phyloP scores from a whole-genome alignment of 2,329 filamentous ascomycete genomes.

The Phialocephala sp. region DNA sequence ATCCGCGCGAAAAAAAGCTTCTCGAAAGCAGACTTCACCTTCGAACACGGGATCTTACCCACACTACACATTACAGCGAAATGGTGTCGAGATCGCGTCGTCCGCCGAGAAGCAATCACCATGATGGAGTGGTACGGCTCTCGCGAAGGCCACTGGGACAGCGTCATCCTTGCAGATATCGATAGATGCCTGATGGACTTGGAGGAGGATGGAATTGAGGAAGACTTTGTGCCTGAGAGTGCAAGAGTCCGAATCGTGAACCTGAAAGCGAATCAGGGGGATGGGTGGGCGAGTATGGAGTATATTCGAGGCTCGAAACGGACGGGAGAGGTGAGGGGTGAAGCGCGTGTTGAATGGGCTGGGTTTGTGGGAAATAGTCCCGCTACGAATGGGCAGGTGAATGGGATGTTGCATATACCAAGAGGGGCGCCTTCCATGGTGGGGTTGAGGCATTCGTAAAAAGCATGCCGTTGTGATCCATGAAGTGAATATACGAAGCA shows the following conservation, averaged over 20 bases:
- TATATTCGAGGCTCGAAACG: conserved; percentile 3
- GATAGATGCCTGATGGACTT: conserved; percentile 6
- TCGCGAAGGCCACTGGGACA: conserved; percentile 16
- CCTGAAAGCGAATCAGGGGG: conserved; percentile 2
- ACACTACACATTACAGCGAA: conserved; percentile 3
- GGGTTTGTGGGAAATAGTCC: background rate
- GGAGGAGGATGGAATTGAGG: conserved; percentile 14
- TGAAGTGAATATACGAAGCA: background rate
- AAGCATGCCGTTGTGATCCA: background rate
- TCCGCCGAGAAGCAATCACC: conserved; percentile 9
- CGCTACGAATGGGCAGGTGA: background rate
- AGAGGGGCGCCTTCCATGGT: background rate
- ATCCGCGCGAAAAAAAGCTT: conserved; percentile 4
- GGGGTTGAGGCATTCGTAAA: background rate
- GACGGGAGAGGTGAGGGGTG: conserved; percentile 3
- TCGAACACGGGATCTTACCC: conserved; percentile 4
- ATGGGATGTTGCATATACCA: conserved; percentile 7
- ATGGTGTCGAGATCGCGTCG: conserved; percentile 12
- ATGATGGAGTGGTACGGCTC: conserved; percentile 5
- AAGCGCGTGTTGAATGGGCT: background rate
- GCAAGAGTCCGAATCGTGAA: background rate
- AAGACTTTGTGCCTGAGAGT: conserved; percentile 11
- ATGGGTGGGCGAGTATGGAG: conserved; percentile 2
- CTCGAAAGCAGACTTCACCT: conserved; percentile 9
- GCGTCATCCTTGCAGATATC: background rate